phyloP scores from a whole-genome alignment of 768 basidiomycete species.

The Cyclocybe cylindracea region DNA sequence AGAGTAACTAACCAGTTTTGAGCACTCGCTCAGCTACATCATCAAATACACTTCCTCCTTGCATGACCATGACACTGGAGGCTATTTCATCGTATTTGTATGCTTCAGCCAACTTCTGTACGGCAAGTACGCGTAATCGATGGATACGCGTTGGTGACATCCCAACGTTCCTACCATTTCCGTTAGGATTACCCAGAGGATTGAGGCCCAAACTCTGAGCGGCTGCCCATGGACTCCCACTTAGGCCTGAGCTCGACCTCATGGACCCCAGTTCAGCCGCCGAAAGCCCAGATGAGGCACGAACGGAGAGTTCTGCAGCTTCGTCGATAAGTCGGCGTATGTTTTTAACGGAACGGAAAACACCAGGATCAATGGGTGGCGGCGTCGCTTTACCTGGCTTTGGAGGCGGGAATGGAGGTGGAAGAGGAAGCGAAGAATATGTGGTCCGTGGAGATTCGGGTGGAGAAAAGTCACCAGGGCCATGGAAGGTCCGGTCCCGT shows the following conservation, averaged over 20 bases:
- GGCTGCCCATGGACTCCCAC: slow-evolving; percentile 57
- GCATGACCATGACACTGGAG: slow-evolving; percentile 94
- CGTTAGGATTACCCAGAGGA: slow-evolving; percentile 46
- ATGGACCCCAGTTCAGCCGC: slow-evolving; percentile 72
- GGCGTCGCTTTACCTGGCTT: slow-evolving; percentile 71
- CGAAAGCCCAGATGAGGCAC: slow-evolving; percentile 83
- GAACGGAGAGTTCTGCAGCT: slow-evolving; percentile 84
- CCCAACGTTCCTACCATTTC: slow-evolving; percentile 68
- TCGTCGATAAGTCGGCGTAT: slow-evolving; percentile 87
- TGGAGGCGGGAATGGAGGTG: slow-evolving; percentile 52
- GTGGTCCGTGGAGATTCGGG: slow-evolving; percentile 44
- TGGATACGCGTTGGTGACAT: slow-evolving; percentile 89
- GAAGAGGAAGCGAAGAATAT: slow-evolving; percentile 33
- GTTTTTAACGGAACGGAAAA: slow-evolving; percentile 72
- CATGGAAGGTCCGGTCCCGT: slow-evolving; percentile 48
- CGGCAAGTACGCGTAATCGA: slow-evolving; percentile 75
- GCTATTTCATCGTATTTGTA: slow-evolving; percentile 90
- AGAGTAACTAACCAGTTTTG: slow-evolving; percentile 44
- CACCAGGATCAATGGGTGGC: slow-evolving; percentile 88
- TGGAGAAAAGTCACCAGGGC: slow-evolving; percentile 42
- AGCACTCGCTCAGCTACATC: slow-evolving; percentile 90
- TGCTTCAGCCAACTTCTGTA: slow-evolving; percentile 84
- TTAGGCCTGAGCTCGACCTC: slow-evolving; percentile 43
- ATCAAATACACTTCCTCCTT: slow-evolving; percentile 89
- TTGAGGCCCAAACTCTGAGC: slow-evolving; percentile 68